These are phyloP conservation scores for Oryza officinalis DNA, from an alignment of 176 grass and related monocot species.

Conservation along the genomic window DNA sequence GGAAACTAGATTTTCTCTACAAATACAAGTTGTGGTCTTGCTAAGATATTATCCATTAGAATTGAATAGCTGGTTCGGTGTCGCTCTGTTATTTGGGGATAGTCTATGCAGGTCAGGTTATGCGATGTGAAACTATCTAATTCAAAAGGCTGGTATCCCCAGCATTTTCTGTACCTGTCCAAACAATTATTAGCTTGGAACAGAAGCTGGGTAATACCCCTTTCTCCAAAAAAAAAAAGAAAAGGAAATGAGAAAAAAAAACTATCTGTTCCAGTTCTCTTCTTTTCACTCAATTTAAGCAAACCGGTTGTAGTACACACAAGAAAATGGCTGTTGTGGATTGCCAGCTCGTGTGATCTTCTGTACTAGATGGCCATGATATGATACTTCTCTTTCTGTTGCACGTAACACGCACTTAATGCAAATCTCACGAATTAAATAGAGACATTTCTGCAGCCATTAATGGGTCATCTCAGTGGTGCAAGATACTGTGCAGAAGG, in stretches of 20 bases:
- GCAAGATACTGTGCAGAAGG: conserved; percentile 17
- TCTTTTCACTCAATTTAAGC: neutral
- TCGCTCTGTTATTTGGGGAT: neutral
- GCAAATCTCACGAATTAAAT: conserved; percentile 34
- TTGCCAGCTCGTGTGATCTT: neutral
- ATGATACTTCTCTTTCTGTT: conserved; percentile 11
- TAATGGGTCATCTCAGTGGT: neutral
- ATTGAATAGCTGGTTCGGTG: neutral
- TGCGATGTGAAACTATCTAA: neutral
- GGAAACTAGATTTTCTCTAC: conserved; percentile 30
- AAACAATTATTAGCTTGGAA: neutral
- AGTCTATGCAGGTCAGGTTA: neutral
- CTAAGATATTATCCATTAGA: neutral
- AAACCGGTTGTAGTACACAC: neutral
- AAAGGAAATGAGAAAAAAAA: neutral
- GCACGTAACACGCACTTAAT: neutral
- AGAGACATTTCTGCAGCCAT: neutral
- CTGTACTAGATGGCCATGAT: conserved; percentile 25
- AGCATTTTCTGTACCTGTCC: neutral
- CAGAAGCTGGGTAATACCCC: neutral
- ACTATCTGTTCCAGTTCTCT: neutral
- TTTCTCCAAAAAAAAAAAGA: neutral
- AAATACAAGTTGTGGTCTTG: neutral
- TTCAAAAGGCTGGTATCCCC: neutral
- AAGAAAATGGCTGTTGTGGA: conserved; percentile 14